A percentile compares a stretch with the other conserved stretches of the same genome.
Conservation (phyloP, 2,329 filamentous ascomycete genomes). For the Nemania abortiva region DNA sequence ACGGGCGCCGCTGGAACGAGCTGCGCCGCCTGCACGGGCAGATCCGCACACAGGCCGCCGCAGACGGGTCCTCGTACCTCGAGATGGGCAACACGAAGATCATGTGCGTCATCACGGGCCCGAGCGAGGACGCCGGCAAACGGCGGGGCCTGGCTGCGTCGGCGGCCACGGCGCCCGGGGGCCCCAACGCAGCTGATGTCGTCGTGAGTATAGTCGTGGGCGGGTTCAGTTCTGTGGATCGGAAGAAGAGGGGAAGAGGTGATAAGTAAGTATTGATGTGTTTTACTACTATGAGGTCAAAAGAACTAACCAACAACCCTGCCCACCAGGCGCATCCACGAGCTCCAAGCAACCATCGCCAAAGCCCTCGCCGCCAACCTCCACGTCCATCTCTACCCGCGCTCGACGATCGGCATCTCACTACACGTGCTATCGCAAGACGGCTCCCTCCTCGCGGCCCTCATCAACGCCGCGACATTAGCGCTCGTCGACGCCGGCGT, state of each 20-base stretch:
- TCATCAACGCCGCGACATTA: conserved; percentile 90
- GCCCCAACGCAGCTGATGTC: conserved; percentile 71
- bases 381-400: conserved; percentile 89
- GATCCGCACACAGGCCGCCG: conserved; percentile 91
- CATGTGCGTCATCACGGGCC: conserved; percentile 90
- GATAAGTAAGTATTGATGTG: conserved; percentile 84
- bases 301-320: no score
- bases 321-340: conserved; percentile 75
- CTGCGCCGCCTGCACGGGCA: conserved; percentile 88
- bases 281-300: no score
- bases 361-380: conserved; percentile 81
- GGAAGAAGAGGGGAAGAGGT: conserved; percentile 78
- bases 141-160: conserved; percentile 51
- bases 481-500: conserved; percentile 95
- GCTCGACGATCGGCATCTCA: conserved; percentile 84
- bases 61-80: conserved; percentile 92
- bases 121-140: conserved; percentile 71
- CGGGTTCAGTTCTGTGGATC: conserved; percentile 88
- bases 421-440: conserved; percentile 92
- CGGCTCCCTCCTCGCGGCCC: conserved; percentile 88
- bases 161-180: conserved; percentile 31
- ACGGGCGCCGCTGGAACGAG: conserved; percentile 95
- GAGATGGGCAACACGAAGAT: conserved; percentile 99
- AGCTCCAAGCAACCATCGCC: conserved; percentile 83
- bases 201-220: conserved; percentile 86